A percentile compares a stretch with the other conserved stretches of the same genome.
Conservation (phyloP, 1,139 yeast species). For the Meyerozyma sp. region DNA sequence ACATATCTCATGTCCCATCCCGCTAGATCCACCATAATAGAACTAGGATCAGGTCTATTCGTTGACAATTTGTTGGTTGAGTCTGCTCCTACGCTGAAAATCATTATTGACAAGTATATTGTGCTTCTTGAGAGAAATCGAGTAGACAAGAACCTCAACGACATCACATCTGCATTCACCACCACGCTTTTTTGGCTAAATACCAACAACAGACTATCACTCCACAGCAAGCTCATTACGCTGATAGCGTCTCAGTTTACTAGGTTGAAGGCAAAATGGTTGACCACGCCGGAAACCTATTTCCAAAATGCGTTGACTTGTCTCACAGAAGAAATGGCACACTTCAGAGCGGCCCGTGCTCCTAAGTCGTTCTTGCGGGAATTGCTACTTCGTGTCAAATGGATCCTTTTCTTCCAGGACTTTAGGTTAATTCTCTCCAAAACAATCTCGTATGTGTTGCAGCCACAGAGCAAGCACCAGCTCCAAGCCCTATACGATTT, state of each 20-base stretch:
- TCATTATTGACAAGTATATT: conserved; percentile 7
- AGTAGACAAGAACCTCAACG: background rate
- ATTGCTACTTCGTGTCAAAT: conserved; percentile 20
- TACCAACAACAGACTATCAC: conserved; percentile 1
- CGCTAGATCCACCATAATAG: conserved; percentile 19
- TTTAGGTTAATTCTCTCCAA: conserved; percentile 15
- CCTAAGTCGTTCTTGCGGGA: conserved; percentile 14
- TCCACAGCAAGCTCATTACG: conserved; percentile 2
- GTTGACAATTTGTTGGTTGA: conserved; percentile 14
- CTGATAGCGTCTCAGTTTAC: conserved; percentile 2
- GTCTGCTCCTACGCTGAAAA: conserved; percentile 6
- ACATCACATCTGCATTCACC: conserved; percentile 1
- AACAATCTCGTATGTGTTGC: conserved; percentile 17
- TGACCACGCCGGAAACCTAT: background rate
- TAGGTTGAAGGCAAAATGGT: conserved; percentile 1
- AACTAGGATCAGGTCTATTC: conserved; percentile 19
- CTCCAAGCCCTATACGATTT: conserved; percentile 12
- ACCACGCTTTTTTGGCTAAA: conserved; percentile 4
- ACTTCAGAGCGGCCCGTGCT: conserved; percentile 19
- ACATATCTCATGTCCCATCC: conserved; percentile 30
- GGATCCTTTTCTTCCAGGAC: conserved; percentile 27
- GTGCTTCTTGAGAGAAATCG: conserved; percentile 5
- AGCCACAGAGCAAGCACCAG: conserved; percentile 10
- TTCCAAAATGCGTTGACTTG: background rate
- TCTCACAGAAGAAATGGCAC: conserved; percentile 9